phyloP scores from a whole-genome alignment of 2,329 filamentous ascomycete genomes.

The Graphium sp. region DNA sequence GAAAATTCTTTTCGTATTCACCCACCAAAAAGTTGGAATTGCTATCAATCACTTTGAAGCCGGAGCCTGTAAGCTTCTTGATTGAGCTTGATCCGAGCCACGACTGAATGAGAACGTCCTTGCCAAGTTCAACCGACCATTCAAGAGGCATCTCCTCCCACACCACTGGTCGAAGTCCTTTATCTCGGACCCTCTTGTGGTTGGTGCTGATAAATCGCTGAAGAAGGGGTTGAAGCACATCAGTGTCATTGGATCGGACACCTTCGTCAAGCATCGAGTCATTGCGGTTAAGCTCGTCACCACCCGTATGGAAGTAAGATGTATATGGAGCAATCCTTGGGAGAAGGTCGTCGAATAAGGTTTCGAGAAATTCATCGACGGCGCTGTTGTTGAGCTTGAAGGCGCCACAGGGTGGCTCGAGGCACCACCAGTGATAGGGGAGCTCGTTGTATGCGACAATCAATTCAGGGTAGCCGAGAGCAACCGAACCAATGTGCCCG shows the following conservation, averaged over 20 bases:
- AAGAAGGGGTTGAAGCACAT: conserved; percentile 56
- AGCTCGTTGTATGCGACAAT: conserved; percentile 44
- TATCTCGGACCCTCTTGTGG: conserved; percentile 44
- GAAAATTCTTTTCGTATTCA: conserved; percentile 18
- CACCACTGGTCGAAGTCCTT: conserved; percentile 56
- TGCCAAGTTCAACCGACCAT: conserved; percentile 59
- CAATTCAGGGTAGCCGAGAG: conserved; percentile 51
- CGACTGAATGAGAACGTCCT: conserved; percentile 60
- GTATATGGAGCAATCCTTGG: conserved; percentile 54
- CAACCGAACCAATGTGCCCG: conserved; percentile 57
- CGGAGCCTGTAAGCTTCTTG: conserved; percentile 38
- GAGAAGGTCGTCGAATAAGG: conserved; percentile 57
- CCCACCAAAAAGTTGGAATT: conserved; percentile 69
- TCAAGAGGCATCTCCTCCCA: conserved; percentile 78
- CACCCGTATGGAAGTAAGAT: conserved; percentile 70
- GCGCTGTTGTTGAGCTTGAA: conserved; percentile 59
- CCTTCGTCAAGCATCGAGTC: conserved; percentile 59
- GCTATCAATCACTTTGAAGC: conserved; percentile 57
- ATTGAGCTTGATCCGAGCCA: conserved; percentile 55
- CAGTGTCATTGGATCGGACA: conserved; percentile 46
- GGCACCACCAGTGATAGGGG: conserved; percentile 42
- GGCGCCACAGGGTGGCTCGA: conserved; percentile 48
- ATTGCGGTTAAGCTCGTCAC: conserved; percentile 71
- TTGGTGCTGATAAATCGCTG: conserved; percentile 61
- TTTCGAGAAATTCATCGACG: conserved; percentile 57